Base-by-base conservation (phyloP, 1,284 basidiomycete genomes). In the Fomitopsis schrenkii region DNA sequence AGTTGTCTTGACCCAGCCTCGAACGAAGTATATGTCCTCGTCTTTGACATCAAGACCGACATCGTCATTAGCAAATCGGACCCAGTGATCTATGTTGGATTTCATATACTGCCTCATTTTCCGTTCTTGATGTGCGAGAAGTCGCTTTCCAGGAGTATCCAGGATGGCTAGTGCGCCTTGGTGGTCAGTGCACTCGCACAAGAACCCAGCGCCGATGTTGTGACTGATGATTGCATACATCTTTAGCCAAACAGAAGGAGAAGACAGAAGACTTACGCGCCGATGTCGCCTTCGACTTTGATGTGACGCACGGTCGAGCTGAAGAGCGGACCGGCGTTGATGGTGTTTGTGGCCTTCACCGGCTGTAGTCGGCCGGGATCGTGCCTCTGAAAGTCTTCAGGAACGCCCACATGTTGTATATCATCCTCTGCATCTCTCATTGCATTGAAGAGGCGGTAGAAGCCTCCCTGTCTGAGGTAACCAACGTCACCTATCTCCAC, bases 401-500 rank as follows among this genome's bases (percentile, higher is more conserved):
- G 30, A 5, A 33, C 30, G 30, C 30, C 8, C 8, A 33, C 30
- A 33, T 33, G 30, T 33, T 33, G 30, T 33, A 44, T 33, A 6
- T 8, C 12, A 19, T 57, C 56, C 2, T 57, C 28, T 9, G 30
- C 30, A 12, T 57, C 55, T 19, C 26, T 57, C 56, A 57, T 48
- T 5, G 56, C 56, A 17, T 65, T 66, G 58, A 66, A 66, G 58
- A 66, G 62, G 9, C 64, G 65, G 26, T 48, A 41, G 35, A 66
- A 66, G 8, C 53, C 59, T 10, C 65, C 65, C 17, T 63, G 41
- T 6, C 7, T 48, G 22, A 66, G 30, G 55, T 66, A 65, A 36
- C 65, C 65, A 2, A 66, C 64, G 22, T 66, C 65, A 9, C 65
- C 65, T 1, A 66, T 59, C 5, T 42, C 28, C n/a, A 65, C 64